Base-by-base conservation (phyloP, 2,329 filamentous ascomycete genomes). In the Hymenoscyphus repandus region DNA sequence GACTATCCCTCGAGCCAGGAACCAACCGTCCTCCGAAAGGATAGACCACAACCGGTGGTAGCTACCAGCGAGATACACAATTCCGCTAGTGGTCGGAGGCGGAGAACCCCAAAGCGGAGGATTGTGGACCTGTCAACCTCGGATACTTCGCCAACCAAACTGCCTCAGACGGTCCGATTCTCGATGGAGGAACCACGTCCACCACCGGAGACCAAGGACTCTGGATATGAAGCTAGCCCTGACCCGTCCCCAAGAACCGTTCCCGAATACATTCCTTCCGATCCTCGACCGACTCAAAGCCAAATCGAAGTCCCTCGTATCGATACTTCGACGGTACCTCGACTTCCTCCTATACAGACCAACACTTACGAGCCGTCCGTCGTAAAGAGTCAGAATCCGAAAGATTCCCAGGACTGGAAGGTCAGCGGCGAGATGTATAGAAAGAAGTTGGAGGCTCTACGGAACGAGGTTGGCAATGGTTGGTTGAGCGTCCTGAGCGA, bases 401-500 rank as follows among this genome's bases (percentile, higher is more conserved):
- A 56, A 53, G 64, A 64, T 53, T 58, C 71, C 4, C 71, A 75
- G 41, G 77, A 86, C 52, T 88, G 84, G 79, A 82, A 83, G 53
- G 72, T 80, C 39, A 80, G 81, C 52, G 86, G 86, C 48, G 88
- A 93, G 62, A 74, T 88, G 6, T 97, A 96, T 69, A 83, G 87
- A 51, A 88, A 88, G 66, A 93, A 93, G 68, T 86, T 97, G 49
- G 90, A 96, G 68, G 83, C 87, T 2, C 72, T 96, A 48, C 85
- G 90, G 54, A 86, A 86, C 63, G 89, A 92, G 63, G 85, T 96
- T 58, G 91, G 91, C 31, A 89, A 84, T 61, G 87, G 84, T 34
- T 99, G 95, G 78, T 78, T 99, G 36, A 91, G 84, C 56, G 89
- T 88, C 12, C 74, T 97, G 45, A 86, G 87, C 53, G 91, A 96